Conservation (phyloP, 1,284 basidiomycete species). For the Boletus calvinii region DNA sequence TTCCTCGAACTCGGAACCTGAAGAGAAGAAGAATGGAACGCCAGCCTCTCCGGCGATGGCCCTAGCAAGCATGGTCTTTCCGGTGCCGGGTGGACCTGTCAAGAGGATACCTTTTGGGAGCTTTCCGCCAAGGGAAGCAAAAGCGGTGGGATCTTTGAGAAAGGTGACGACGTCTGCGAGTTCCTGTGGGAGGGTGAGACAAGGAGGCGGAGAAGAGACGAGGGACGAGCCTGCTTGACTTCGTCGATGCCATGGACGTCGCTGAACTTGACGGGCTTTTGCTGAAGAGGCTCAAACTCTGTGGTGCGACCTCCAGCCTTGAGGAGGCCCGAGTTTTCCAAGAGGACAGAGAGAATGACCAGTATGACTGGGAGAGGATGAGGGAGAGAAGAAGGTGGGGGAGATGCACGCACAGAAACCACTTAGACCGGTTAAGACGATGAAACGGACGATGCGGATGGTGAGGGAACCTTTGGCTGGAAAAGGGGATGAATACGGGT, state of each 20-base stretch:
- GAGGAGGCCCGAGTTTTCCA: slow-evolving; percentile 90
- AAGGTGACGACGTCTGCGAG: slow-evolving; percentile 92
- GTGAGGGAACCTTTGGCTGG: slow-evolving; percentile 68
- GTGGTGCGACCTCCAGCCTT: slow-evolving; percentile 79
- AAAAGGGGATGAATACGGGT: neutral
- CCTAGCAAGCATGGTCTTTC: slow-evolving; percentile 94
- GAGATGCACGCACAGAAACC: slow-evolving; percentile 48
- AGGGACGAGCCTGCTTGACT: slow-evolving; percentile 69
- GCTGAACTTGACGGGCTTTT: slow-evolving; percentile 82
- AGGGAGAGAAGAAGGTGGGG: neutral
- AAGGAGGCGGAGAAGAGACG: neutral
- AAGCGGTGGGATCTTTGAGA: slow-evolving; percentile 85
- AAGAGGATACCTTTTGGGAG: slow-evolving; percentile 90
- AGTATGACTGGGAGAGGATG: slow-evolving; percentile 58
- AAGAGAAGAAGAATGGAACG: slow-evolving; percentile 89
- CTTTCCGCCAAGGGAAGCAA: slow-evolving; percentile 87
- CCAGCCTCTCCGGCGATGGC: slow-evolving; percentile 98
- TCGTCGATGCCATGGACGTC: slow-evolving; percentile 96
- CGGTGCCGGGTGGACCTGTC: slow-evolving; percentile 89
- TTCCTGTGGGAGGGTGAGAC: slow-evolving; percentile 51
- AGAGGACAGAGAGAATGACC: slow-evolving; percentile 81
- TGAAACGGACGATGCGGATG: slow-evolving; percentile 60
- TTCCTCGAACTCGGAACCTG: slow-evolving; percentile 95
- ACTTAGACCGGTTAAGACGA: slow-evolving; percentile 48
- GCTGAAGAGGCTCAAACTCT: slow-evolving; percentile 75